Conservation (phyloP, 495 filamentous ascomycete genomes). For the Trichoderma virens region DNA sequence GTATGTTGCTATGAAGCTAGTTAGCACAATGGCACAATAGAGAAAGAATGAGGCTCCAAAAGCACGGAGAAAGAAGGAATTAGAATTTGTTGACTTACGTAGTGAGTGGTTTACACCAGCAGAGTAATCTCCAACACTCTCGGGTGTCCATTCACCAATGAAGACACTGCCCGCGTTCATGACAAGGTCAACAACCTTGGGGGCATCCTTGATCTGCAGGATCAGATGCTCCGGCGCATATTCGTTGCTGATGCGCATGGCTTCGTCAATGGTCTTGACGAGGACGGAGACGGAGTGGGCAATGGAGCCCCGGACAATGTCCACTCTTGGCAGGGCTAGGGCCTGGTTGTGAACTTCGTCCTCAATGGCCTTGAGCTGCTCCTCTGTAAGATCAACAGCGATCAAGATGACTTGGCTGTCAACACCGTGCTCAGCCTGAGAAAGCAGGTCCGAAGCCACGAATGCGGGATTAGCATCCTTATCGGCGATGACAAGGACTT, state of each 20-base stretch:
- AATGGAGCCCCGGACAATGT: slow-evolving; percentile 89
- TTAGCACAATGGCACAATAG: slow-evolving; percentile 12
- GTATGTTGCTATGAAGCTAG: slow-evolving; percentile 68
- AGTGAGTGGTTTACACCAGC: slow-evolving; percentile 95
- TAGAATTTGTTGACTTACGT: slow-evolving; percentile 64
- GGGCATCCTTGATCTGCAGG: slow-evolving; percentile 71
- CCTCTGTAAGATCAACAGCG: slow-evolving; percentile 67
- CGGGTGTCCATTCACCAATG: slow-evolving; percentile 90
- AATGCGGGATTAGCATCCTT: slow-evolving; percentile 84
- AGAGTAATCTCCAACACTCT: slow-evolving; percentile 95
- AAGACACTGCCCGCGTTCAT: slow-evolving; percentile 94
- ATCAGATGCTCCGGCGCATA: slow-evolving; percentile 99
- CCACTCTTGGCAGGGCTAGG: slow-evolving; percentile 76
- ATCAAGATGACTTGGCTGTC: slow-evolving; percentile 95
- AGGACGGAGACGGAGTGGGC: slow-evolving; percentile 82
- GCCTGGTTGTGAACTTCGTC: slow-evolving; percentile 86
- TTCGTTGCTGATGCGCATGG: slow-evolving; percentile 78
- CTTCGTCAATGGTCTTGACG: slow-evolving; percentile 73
- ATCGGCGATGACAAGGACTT: slow-evolving; percentile 95
- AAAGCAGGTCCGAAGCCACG: slow-evolving; percentile 88
- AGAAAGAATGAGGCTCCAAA: slow-evolving; percentile 9
- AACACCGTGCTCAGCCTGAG: slow-evolving; percentile 92
- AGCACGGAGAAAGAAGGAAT: background rate
- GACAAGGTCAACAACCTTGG: slow-evolving; percentile 65
- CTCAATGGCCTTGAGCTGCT: slow-evolving; percentile 70